Evolutionary conservation across 371 early-diverging fungal species (phyloP).

Genomic region (Ordospora colligata): DNA sequence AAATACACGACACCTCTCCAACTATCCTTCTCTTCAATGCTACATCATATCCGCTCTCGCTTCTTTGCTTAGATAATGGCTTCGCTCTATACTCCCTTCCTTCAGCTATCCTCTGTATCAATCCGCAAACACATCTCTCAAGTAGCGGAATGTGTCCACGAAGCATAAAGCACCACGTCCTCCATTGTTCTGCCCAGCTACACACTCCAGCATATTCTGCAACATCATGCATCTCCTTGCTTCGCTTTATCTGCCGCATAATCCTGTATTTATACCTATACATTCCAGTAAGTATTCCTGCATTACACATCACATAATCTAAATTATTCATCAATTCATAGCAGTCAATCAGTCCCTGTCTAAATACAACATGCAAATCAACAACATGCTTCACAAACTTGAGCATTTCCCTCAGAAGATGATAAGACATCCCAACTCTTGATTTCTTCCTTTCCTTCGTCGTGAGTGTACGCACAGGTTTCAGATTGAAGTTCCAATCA

Average conservation of each 20-base stretch:
- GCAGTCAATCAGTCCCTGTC: constrained; percentile 67
- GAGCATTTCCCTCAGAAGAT: constrained; percentile 79
- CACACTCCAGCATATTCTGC: background rate
- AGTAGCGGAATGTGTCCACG: constrained; percentile 89
- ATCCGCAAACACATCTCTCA: constrained; percentile 87
- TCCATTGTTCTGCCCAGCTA: constrained; percentile 97
- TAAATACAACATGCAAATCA: constrained; percentile 86
- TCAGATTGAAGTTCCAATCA: constrained; percentile 93
- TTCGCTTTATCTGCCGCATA: constrained; percentile 89
- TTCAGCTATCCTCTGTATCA: constrained; percentile 91
- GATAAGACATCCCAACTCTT: constrained; percentile 93
- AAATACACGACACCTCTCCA: constrained; percentile 88
- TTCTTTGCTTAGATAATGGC: constrained; percentile 73
- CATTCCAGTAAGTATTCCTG: constrained; percentile 97
- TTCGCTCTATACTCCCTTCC: constrained; percentile 72
- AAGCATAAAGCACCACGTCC: constrained; percentile 95
- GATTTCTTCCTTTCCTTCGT: constrained; percentile 98
- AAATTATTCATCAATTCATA: constrained; percentile 89
- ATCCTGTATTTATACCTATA: constrained; percentile 96
- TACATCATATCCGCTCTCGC: constrained; percentile 88
- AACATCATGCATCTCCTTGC: constrained; percentile 53
- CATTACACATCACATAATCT: constrained; percentile 91
- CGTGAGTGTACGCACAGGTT: constrained; percentile 86
- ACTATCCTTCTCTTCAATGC: constrained; percentile 87
- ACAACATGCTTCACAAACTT: constrained; percentile 89